These are phyloP conservation scores for Quercus variabilis DNA, from an alignment of 306 rosid species.

Conservation along the genomic window DNA sequence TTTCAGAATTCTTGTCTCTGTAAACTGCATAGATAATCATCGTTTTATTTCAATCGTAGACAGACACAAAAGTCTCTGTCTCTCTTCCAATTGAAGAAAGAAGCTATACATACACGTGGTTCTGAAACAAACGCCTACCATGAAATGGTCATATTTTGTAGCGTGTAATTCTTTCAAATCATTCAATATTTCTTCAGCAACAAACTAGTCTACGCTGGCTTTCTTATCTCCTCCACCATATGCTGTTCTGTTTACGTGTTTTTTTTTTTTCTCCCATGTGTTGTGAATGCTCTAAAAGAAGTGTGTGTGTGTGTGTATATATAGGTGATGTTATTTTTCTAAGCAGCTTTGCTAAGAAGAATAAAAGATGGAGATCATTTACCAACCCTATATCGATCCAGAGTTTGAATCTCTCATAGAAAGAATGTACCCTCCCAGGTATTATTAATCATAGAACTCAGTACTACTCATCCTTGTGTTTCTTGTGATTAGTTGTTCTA, in stretches of 20 bases:
- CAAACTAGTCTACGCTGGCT: conserved; percentile 28
- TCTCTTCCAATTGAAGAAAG: neutral
- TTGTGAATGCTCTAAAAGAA: neutral
- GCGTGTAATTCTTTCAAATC: neutral
- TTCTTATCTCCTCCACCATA: conserved; percentile 6
- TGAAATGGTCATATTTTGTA: neutral
- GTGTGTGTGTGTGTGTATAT: neutral
- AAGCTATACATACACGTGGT: neutral
- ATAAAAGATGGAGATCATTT: conserved; percentile 46
- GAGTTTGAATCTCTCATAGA: conserved; percentile 74
- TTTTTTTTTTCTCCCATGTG: neutral
- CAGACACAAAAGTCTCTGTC: neutral
- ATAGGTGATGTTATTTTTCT: neutral
- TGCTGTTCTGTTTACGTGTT: conserved; percentile 3
- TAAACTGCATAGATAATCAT: neutral
- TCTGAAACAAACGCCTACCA: neutral
- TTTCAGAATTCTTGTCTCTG: neutral
- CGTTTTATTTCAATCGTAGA: neutral
- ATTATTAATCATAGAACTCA: neutral
- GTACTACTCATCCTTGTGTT: neutral
- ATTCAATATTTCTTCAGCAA: neutral
- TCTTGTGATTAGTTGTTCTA: neutral
- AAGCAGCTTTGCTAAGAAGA: conserved; percentile 10
- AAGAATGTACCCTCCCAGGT: conserved; percentile 93
- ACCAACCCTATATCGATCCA: conserved; percentile 54